Base-by-base conservation (phyloP, 345 rosid genomes). In the Boechera retrofracta region DNA sequence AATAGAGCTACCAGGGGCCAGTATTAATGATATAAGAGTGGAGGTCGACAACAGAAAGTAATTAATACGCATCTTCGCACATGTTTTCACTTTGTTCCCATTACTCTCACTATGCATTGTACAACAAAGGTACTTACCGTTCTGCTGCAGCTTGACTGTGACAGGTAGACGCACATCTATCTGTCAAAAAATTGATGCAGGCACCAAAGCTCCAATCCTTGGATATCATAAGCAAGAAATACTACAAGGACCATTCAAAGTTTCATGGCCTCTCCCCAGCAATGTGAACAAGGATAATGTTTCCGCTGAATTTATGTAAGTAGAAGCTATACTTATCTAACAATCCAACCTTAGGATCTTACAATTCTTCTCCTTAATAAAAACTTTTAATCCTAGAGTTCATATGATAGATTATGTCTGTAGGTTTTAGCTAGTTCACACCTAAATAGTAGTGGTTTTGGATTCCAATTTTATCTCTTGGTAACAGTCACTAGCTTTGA, bases 301-400 rank as follows among this genome's bases (percentile, higher is more conserved):
- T 73, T 85, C 87, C 0, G 96, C 96, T 18, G 94, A 94, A 64
- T 88, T 91, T 73, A 57, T 83, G 98, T 94, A 84, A 91, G 92
- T 62, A 8, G 29, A 38, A 18, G 61, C 69, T 54, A 41, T 10
- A n/a, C 36, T 69, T 57, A 5, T 66, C 58, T 48, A 61, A 73
- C 29, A 59, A 63, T 18, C 38, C 60, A 51, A 47, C 28, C 60
- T 33, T 24, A 48, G 32, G 62, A 47, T 66, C 35, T 3, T 24
- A 62, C 18, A 62, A 21, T 4, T 59, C 28, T 35, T 33, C 29
- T 59, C 13, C 26, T 58, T 21, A 21, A 21, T 21, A 2, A 7
- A n/a, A 33, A 10, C 7, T 53, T 33, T 35, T 10, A 59, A 35
- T 33, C 13, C 29, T 59, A 60, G 47, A 38, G 31, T 39, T 63